Evolutionary conservation across 2,329 filamentous ascomycete species (phyloP).

Genomic region (Akanthomyces muscarius): DNA sequence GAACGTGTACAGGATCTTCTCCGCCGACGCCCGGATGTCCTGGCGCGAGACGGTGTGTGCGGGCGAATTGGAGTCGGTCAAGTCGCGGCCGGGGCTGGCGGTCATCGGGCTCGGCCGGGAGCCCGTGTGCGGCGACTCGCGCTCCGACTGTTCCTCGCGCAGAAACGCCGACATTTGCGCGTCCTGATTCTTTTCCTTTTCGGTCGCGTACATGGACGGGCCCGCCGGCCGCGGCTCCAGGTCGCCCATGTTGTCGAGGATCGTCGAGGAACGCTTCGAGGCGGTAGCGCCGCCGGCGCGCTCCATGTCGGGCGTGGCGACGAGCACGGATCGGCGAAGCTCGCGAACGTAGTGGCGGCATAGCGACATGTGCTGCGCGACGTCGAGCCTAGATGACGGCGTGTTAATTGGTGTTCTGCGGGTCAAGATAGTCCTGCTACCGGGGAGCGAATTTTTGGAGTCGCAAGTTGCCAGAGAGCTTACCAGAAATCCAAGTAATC

Average conservation of each 20-base stretch:
- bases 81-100: slow-evolving; percentile 57
- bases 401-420: slow-evolving; percentile 1
- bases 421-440: neutral
- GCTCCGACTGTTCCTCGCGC: slow-evolving; percentile 58
- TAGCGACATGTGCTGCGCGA: slow-evolving; percentile 96
- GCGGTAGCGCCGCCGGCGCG: slow-evolving; percentile 54
- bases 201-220: slow-evolving; percentile 59
- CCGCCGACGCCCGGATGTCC: slow-evolving; percentile 88
- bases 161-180: slow-evolving; percentile 89
- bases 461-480: neutral
- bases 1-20: slow-evolving; percentile 99
- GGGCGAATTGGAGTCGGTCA: slow-evolving; percentile 76
- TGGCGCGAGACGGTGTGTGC: slow-evolving; percentile 79
- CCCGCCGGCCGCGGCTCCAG: slow-evolving; percentile 56
- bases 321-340: slow-evolving; percentile 84
- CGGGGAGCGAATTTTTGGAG: neutral
- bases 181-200: slow-evolving; percentile 75
- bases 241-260: slow-evolving; percentile 70
- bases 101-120: slow-evolving; percentile 47
- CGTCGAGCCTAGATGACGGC: slow-evolving; percentile 75
- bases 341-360: slow-evolving; percentile 97
- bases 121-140: slow-evolving; percentile 51
- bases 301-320: slow-evolving; percentile 88
- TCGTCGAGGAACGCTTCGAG: slow-evolving; percentile 80
- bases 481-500: slow-evolving; percentile 99